Evolutionary conservation across 805 yeast genomes (phyloP), one percentile per base, ranked within the genome.

Genomic region (Cyberlindnera petersonii): DNA sequence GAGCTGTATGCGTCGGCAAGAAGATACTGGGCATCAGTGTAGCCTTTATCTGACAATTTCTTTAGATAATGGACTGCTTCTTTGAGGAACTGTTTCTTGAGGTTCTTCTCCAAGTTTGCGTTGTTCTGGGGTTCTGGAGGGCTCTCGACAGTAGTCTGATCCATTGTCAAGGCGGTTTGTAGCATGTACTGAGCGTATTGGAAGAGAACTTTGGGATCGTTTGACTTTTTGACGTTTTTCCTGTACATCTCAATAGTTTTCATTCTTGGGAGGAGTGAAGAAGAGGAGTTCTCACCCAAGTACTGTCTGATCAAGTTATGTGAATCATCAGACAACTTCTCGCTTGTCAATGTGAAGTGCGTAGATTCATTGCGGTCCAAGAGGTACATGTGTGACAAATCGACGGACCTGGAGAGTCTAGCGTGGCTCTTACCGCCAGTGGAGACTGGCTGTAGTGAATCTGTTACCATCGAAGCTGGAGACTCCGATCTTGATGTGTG

Each of bases 171-270:
- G 2, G 94, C 95, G 1, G 94, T 84, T 59, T 86, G 91, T 36
- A 87, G 65, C 80, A 86, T 81, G 59, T 84, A 86, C 62, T 87
- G 93, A 1, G 97, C 96, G 58, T 86, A 88, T 55, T 87, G 87
- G 60, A 87, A 86, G 50, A 88, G 73, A n/a, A 86, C 82, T 15
- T 75, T 77, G 0, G 96, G 95, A 55, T 91, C 96, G 54, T 80
- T 82, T 16, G 87, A 76, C 53, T 81, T 85, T 51, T 82, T 82
- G 5, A 94, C 96, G 56, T 86, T 89, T 48, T 82, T 74, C 39
- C 93, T 73, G 65, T 91, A 89, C 68, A 86, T 71, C 49, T 89
- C 96, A 42, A 91, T 75, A 5, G 96, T 88, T 56, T 84, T 79
- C 63, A 82, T 72, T 47, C 93, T 72, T 15, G 95, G 89, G 53